These are phyloP conservation scores for Ophiostoma quercus DNA, from an alignment of 2,329 filamentous ascomycete species.

Conservation along the genomic window DNA sequence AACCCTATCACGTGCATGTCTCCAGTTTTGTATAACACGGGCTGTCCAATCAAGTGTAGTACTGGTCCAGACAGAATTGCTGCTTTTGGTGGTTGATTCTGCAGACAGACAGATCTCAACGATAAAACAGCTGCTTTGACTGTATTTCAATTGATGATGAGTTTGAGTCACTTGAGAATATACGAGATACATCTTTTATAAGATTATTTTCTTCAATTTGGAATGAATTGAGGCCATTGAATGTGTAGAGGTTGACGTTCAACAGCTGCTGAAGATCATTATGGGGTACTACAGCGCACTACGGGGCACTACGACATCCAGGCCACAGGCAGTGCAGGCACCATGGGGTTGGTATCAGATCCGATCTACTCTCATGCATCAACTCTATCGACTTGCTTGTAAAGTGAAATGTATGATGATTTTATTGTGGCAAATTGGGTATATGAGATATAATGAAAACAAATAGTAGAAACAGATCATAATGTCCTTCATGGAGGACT, in stretches of 20 bases:
- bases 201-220: too few species aligned
- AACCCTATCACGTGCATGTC: conserved; percentile 28
- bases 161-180: too few species aligned
- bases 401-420: background rate
- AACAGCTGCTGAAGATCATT: background rate
- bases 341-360: background rate
- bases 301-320: too few species aligned
- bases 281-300: background rate
- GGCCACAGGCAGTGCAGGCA: background rate
- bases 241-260: background rate
- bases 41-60: background rate
- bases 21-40: background rate
- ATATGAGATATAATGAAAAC: background rate
- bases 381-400: too few species aligned
- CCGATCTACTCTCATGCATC: background rate
- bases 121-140: too few species aligned
- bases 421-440: background rate
- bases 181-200: too few species aligned
- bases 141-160: too few species aligned
- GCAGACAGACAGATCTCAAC: too few species aligned
- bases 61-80: background rate
- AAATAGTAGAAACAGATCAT: background rate
- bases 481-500: conserved; percentile 14
- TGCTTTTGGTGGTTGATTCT: background rate
- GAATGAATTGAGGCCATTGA: background rate